Base-by-base conservation (phyloP, 2,329 filamentous ascomycete species). In the Cladosporium sp. region DNA sequence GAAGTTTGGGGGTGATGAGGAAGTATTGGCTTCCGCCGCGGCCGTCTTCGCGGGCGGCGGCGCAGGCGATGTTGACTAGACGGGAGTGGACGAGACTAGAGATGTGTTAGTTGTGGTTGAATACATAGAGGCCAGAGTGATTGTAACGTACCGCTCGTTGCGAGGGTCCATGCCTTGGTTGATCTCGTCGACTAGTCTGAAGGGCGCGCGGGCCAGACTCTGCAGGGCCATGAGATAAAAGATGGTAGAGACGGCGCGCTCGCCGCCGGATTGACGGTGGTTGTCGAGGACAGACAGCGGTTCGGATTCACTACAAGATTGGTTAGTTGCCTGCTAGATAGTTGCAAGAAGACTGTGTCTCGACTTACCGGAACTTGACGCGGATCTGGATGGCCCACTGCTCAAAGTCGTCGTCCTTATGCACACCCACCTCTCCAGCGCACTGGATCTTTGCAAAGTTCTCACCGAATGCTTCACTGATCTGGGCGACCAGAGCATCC, bases 141-240 rank as follows among this genome's bases (percentile, higher is more conserved):
- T 6, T 11, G 21, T 21, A 29, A 68, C 67, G n/a, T 64, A 72
- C 72, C 95, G 91, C 80, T 99, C 95, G 79, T 99, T 99, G 73
- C 95, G 89, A 52, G 94, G 95, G 78, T 99, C 95, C 95, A 99
- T 99, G 70, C 95, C 95, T 80, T 99, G 95, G 76, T 99, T 99
- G 84, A 99, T 99, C 81, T 99, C 95, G 79, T 99, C 95, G 66
- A 99, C 95, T 59, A 99, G 94, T 62, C 95, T 92, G 86, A 99
- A 99, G 1, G 95, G 95, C 3, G 93, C 93, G 73, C 93, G 91
- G 18, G 95, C 94, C 73, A 99, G 89, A 59, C 91, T 91, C 78
- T 99, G 95, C 29, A 99, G 86, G 5, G 95, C 92, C 93, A 99
- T 98, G 65, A 99, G 91, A 80, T 96, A 99, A 84, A 98, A 99